These are phyloP conservation scores for Medicago ruthenica DNA, from an alignment of 306 rosid species.

Conservation along the genomic window DNA sequence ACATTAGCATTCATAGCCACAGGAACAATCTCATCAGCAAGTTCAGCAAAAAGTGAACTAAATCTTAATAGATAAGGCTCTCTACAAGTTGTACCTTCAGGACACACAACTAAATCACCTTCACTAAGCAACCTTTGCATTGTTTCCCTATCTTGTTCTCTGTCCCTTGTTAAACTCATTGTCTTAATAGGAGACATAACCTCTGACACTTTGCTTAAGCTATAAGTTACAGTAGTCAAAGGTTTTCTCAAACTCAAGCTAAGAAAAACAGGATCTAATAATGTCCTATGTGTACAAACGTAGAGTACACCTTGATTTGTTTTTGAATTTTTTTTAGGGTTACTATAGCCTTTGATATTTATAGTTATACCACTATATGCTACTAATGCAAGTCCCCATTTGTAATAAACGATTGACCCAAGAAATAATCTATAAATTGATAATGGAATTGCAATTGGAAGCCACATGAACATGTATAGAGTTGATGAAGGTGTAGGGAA, in stretches of 20 bases:
- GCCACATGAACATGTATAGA: conserved; percentile 73
- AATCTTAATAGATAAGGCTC: conserved; percentile 41
- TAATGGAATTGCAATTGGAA: conserved; percentile 41
- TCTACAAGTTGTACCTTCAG: conserved; percentile 47
- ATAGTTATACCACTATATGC: conserved; percentile 1
- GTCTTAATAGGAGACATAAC: conserved; percentile 35
- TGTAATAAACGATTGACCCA: conserved; percentile 8
- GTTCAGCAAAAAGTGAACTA: conserved; percentile 43
- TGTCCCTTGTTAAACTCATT: conserved; percentile 40
- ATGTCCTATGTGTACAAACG: conserved; percentile 81
- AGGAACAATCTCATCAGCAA: conserved; percentile 42
- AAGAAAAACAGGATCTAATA: conserved; percentile 78
- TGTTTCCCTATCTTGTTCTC: conserved; percentile 16
- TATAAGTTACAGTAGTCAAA: conserved; percentile 79
- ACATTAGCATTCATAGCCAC: conserved; percentile 27
- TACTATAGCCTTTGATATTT: neutral
- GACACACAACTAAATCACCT: conserved; percentile 43
- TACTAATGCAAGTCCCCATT: neutral
- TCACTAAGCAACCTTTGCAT: conserved; percentile 36
- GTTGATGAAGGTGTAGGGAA: conserved; percentile 77
- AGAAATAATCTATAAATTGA: conserved; percentile 54
- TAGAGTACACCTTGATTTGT: conserved; percentile 62
- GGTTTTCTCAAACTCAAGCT: conserved; percentile 56
- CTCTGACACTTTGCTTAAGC: conserved; percentile 44
- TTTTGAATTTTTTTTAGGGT: conserved; percentile 9